These are phyloP conservation scores for Boeremia lycopersici DNA, from an alignment of 2,329 filamentous ascomycete genomes.

Conservation along the genomic window DNA sequence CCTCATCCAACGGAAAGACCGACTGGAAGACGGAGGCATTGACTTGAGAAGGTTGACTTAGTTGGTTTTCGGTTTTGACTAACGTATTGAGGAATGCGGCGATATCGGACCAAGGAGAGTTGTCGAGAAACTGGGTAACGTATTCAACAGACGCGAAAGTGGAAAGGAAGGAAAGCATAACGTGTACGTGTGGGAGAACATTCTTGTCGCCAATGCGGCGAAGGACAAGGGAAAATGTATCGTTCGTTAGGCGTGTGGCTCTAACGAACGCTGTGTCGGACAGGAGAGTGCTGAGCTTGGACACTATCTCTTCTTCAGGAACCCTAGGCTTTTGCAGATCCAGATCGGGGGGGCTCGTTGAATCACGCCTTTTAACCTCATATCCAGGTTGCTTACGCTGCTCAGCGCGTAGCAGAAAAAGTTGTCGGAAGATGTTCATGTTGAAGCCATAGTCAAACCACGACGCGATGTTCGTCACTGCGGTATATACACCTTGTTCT, in stretches of 20 bases:
- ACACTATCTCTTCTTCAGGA: conserved; percentile 24
- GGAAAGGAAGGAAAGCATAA: conserved; percentile 65
- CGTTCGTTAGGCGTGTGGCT: conserved; percentile 51
- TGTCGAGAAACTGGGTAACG: conserved; percentile 36
- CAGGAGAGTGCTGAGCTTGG: conserved; percentile 21
- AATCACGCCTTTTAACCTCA: background rate
- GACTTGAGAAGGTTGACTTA: conserved; percentile 35
- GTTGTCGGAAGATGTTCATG: conserved; percentile 46
- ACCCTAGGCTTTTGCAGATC: conserved; percentile 6
- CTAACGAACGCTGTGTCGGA: conserved; percentile 32
- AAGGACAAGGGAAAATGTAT: conserved; percentile 57
- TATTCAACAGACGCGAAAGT: conserved; percentile 46
- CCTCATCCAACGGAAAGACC: conserved; percentile 55
- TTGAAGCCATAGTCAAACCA: conserved; percentile 61
- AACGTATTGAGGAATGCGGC: conserved; percentile 61
- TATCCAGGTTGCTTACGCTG: background rate
- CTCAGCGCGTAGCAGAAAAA: conserved; percentile 21
- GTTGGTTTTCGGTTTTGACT: conserved; percentile 44
- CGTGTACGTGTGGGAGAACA: conserved; percentile 67
- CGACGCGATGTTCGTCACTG: conserved; percentile 61
- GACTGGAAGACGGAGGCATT: conserved; percentile 33
- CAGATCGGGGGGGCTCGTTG: background rate
- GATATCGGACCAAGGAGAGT: conserved; percentile 62
- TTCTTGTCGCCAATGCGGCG: conserved; percentile 62
- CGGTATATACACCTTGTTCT: conserved; percentile 63